Conservation (phyloP, 805 yeast genomes). For the Danielia reshetovae region DNA sequence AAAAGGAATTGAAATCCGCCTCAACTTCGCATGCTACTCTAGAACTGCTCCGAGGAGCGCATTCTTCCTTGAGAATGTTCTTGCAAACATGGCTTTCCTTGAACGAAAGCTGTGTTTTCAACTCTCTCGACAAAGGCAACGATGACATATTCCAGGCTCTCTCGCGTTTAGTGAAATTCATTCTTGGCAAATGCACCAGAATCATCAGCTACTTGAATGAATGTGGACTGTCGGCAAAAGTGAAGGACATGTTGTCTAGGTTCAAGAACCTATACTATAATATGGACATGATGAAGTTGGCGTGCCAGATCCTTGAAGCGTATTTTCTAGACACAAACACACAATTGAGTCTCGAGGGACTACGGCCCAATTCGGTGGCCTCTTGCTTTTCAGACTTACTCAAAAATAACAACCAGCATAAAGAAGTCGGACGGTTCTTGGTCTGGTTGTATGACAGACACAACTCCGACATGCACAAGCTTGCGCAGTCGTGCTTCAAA, state of each 20-base stretch:
- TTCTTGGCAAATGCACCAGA: slow-evolving; percentile 3
- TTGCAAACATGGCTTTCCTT: slow-evolving; percentile 13
- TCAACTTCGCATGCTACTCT: slow-evolving; percentile 9
- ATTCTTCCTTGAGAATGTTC: slow-evolving; percentile 2
- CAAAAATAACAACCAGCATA: not conserved
- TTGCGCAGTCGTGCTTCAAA: slow-evolving; percentile 12
- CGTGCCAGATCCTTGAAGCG: slow-evolving; percentile 6
- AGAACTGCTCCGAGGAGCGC: slow-evolving; percentile 10
- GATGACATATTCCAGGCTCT: slow-evolving; percentile 23
- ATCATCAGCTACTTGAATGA: slow-evolving; percentile 5
- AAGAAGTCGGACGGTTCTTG: slow-evolving; percentile 12
- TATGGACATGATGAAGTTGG: slow-evolving; percentile 1
- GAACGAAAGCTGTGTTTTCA: slow-evolving; percentile 10
- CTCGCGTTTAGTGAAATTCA: slow-evolving; percentile 6
- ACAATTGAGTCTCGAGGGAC: not conserved
- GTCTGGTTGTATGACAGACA: slow-evolving; percentile 13
- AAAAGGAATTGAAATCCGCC: not conserved
- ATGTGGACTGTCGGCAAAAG: not conserved
- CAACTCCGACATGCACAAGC: slow-evolving; percentile 1
- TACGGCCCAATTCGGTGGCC: slow-evolving; percentile 1
- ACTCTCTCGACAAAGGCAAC: slow-evolving; percentile 18
- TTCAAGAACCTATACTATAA: slow-evolving; percentile 2
- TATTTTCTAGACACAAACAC: slow-evolving; percentile 11
- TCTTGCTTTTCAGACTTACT: slow-evolving; percentile 6
- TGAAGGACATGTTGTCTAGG: slow-evolving; percentile 1